Percentiles rank a stretch among this genome's conserved stretches.
Conservation (phyloP, 306 rosid species). For the Dryas octopetala region DNA sequence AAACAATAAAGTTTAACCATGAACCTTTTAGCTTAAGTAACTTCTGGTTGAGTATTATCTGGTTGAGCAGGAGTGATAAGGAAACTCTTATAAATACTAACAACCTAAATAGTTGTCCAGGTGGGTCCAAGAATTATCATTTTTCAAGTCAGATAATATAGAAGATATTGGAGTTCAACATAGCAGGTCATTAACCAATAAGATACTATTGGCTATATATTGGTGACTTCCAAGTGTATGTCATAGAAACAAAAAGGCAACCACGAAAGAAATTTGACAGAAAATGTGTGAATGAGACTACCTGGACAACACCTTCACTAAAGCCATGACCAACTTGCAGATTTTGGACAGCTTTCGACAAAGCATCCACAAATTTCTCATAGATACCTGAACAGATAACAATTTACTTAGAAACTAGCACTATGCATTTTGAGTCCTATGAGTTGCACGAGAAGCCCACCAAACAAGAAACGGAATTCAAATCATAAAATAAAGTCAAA, state of each 20-base stretch:
- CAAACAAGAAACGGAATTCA: neutral
- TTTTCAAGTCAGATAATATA: conserved; percentile 8
- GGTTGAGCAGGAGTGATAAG: neutral
- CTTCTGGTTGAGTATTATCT: conserved; percentile 17
- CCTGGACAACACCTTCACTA: conserved; percentile 86
- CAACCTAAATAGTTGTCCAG: no score
- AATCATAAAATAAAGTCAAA: neutral
- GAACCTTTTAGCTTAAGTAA: conserved; percentile 4
- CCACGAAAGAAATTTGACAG: conserved; percentile 15
- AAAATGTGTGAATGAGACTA: conserved; percentile 29
- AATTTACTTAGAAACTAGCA: neutral
- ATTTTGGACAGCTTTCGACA: conserved; percentile 67
- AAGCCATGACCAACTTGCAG: conserved; percentile 96
- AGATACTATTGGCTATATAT: neutral
- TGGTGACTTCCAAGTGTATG: neutral
- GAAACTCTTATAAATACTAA: no score
- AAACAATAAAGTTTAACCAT: conserved; percentile 26
- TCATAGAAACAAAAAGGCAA: conserved; percentile 17
- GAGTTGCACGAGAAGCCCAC: neutral
- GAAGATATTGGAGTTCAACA: neutral
- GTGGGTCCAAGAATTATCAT: conserved; percentile 16
- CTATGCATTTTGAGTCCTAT: neutral
- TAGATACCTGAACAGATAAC: conserved; percentile 58
- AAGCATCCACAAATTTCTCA: conserved; percentile 72
- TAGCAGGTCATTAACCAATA: neutral